Conservation (phyloP, 352 stramenopile species). For the Globisporangium splendens region DNA sequence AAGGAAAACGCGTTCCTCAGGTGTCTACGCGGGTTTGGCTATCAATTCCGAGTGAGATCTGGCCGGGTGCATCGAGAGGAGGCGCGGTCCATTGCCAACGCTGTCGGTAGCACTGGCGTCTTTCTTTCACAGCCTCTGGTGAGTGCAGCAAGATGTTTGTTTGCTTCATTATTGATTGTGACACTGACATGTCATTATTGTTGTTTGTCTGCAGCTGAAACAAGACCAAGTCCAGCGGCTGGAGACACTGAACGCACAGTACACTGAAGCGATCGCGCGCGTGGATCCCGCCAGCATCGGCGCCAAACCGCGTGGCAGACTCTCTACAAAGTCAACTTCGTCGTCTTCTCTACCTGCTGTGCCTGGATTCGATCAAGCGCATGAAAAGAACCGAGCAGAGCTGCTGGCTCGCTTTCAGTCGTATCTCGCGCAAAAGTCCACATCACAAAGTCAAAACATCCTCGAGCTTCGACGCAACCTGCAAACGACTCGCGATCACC, state of each 20-base stretch:
- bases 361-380: slow-evolving; percentile 1
- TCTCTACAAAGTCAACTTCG: not conserved
- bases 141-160: not conserved
- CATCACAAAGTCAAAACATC: not conserved
- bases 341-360: not conserved
- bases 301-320: not conserved
- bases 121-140: too few relatives aligned
- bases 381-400: slow-evolving; percentile 11
- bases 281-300: not conserved
- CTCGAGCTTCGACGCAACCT: not conserved
- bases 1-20: slow-evolving; percentile 65
- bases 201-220: slow-evolving; percentile 2
- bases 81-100: not conserved
- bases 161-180: not conserved
- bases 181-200: not conserved
- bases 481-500: not conserved
- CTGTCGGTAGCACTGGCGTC: not conserved
- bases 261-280: slow-evolving; percentile 6
- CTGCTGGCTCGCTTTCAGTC: slow-evolving; percentile 1
- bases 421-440: slow-evolving; percentile 5
- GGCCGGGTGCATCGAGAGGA: not conserved
- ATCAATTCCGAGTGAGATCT: slow-evolving; percentile 12
- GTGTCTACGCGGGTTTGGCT: slow-evolving; percentile 44
- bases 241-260: not conserved
- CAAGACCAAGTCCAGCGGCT: slow-evolving; percentile 10